Conservation (phyloP, 768 basidiomycete genomes). For the Kwoniella europaea region DNA sequence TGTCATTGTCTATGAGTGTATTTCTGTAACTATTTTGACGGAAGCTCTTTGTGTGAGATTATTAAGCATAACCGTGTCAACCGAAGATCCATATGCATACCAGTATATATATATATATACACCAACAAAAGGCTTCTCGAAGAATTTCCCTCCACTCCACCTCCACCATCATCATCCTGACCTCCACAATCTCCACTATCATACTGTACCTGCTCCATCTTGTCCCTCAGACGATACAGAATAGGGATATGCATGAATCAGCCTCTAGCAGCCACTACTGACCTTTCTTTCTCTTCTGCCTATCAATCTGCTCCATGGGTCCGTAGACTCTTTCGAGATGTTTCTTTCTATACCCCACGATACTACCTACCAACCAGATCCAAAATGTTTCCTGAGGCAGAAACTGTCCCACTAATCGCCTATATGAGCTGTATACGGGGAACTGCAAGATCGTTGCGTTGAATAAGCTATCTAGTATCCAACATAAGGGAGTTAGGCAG, state of each 20-base stretch:
- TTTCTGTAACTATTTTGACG: neutral
- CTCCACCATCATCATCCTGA: neutral
- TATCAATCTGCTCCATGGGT: neutral
- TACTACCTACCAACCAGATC: constrained; percentile 58
- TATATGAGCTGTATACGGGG: constrained; percentile 70
- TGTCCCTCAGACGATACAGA: too few relatives aligned
- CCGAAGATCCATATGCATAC: too few relatives aligned
- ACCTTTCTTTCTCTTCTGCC: neutral
- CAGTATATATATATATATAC: too few relatives aligned
- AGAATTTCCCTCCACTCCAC: neutral
- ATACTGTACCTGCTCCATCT: too few relatives aligned
- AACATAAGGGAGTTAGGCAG: neutral
- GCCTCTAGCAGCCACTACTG: neutral
- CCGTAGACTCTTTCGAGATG: constrained; percentile 63
- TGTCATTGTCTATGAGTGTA: neutral
- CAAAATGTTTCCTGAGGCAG: constrained; percentile 58
- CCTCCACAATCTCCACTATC: neutral
- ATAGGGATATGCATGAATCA: too few relatives aligned
- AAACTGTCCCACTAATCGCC: constrained; percentile 81
- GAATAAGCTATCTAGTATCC: neutral
- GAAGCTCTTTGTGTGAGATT: too few relatives aligned
- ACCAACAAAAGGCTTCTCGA: neutral
- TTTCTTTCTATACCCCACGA: constrained; percentile 59
- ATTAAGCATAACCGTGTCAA: too few relatives aligned
- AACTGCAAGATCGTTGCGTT: constrained; percentile 25